These are phyloP conservation scores for Achlya hypogyna DNA, from an alignment of 352 stramenopile genomes.

Conservation along the genomic window DNA sequence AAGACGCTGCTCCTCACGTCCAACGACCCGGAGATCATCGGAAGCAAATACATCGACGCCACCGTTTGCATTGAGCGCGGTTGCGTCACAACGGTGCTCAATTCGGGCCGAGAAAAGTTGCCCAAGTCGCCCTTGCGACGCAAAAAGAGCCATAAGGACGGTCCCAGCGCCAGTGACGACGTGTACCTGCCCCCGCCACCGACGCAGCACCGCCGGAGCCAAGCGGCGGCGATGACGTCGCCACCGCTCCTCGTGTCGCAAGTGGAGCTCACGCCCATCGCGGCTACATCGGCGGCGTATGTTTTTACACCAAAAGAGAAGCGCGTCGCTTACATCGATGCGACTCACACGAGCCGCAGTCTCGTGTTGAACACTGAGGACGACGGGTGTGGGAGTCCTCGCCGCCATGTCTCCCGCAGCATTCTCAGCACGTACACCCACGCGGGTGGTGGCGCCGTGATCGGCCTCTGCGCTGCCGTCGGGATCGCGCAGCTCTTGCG, in stretches of 20 bases:
- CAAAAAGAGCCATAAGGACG: not conserved
- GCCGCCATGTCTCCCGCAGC: not conserved
- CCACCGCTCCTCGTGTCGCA: not conserved
- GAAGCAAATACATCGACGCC: conserved; percentile 22
- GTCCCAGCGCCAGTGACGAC: not conserved
- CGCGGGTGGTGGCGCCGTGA: not conserved
- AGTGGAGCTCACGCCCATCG: not conserved
- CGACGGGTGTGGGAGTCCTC: not conserved
- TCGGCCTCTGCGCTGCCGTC: not conserved
- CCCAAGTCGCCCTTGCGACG: not conserved
- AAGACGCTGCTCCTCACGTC: conserved; percentile 40
- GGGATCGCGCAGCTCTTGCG: not conserved
- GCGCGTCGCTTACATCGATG: not conserved
- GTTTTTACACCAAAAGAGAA: not conserved
- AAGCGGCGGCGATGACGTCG: not conserved
- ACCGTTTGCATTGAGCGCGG: not conserved
- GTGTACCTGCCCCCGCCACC: not conserved
- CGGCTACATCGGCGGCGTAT: not conserved
- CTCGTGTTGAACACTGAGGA: not conserved
- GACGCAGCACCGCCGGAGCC: not conserved
- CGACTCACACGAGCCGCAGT: not conserved
- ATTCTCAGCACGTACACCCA: not conserved
- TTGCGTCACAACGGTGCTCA: not conserved
- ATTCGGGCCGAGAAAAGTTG: not conserved
- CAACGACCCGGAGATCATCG: conserved; percentile 12